These are phyloP conservation scores for Atkinsonella texensis DNA, from an alignment of 2,329 filamentous ascomycete species.

Conservation along the genomic window DNA sequence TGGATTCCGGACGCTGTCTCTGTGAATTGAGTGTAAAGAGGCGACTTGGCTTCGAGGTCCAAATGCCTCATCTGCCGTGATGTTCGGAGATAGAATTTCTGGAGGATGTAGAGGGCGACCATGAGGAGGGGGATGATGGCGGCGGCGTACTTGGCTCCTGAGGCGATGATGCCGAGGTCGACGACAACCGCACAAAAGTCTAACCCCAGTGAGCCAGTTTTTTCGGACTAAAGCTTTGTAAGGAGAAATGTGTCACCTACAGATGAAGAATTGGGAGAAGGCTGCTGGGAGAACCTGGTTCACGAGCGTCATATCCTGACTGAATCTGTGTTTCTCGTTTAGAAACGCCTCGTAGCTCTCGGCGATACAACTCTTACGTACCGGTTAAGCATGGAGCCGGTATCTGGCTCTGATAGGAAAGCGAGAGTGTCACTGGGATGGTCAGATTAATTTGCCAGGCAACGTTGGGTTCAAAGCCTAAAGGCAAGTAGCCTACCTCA, in stretches of 20 bases:
- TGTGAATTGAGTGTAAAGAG: conserved; percentile 28
- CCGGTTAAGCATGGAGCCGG: neutral
- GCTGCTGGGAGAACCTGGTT: neutral
- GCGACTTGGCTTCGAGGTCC: conserved; percentile 40
- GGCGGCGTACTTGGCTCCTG: too few species aligned
- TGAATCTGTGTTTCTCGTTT: neutral
- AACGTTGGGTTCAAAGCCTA: neutral
- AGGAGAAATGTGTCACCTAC: too few species aligned
- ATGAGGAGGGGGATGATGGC: conserved; percentile 14
- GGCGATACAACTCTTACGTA: neutral
- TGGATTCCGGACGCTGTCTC: conserved; percentile 20
- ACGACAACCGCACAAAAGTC: too few species aligned
- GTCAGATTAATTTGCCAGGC: neutral
- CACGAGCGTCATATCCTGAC: neutral
- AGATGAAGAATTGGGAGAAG: too few species aligned
- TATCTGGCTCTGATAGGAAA: neutral
- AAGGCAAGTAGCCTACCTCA: neutral
- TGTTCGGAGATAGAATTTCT: conserved; percentile 29
- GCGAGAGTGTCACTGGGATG: neutral
- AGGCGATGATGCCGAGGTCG: too few species aligned
- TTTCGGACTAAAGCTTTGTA: too few species aligned
- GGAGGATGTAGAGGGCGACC: conserved; percentile 11
- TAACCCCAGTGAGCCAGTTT: too few species aligned
- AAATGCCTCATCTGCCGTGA: conserved; percentile 42
- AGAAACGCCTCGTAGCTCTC: neutral